Evolutionary conservation across 805 yeast genomes (phyloP).

Genomic region (Saccharomycopsis fibuligera): DNA sequence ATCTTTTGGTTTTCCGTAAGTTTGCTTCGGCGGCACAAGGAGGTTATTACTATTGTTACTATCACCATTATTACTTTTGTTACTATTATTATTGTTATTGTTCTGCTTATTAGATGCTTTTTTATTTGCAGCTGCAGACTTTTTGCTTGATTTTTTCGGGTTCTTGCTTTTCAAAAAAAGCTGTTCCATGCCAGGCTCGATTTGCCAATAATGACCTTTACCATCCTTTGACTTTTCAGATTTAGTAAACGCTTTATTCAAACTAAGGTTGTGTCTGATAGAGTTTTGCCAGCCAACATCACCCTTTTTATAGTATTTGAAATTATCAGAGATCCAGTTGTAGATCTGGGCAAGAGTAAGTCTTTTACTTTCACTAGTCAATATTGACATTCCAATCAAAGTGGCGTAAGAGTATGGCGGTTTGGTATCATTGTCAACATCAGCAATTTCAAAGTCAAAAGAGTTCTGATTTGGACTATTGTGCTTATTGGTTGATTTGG

Average conservation of each 20-base stretch:
- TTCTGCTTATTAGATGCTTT: slow-evolving; percentile 14
- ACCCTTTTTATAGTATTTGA: slow-evolving; percentile 71
- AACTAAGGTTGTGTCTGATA: slow-evolving; percentile 85
- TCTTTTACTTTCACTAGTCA: slow-evolving; percentile 67
- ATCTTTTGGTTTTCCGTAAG: not conserved
- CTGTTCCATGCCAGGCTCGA: slow-evolving; percentile 74
- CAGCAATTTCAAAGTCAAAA: slow-evolving; percentile 13
- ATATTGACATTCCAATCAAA: slow-evolving; percentile 85
- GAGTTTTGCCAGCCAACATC: slow-evolving; percentile 98
- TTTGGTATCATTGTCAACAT: slow-evolving; percentile 36
- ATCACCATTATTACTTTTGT: not conserved
- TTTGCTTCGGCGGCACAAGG: no score
- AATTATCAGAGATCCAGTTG: slow-evolving; percentile 84
- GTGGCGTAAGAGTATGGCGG: slow-evolving; percentile 96
- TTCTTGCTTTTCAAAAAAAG: slow-evolving; percentile 65
- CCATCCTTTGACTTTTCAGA: slow-evolving; percentile 88
- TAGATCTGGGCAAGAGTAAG: slow-evolving; percentile 81
- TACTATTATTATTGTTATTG: not conserved
- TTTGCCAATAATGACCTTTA: slow-evolving; percentile 86
- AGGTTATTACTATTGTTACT: not conserved
- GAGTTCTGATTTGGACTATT: not conserved
- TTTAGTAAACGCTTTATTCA: slow-evolving; percentile 89
- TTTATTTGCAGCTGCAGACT: not conserved
- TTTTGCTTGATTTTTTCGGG: slow-evolving; percentile 11
- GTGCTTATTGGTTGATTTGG: not conserved